These are phyloP conservation scores for Scheffersomyces cryptocercus DNA, from an alignment of 1,139 yeast species.

Conservation along the genomic window DNA sequence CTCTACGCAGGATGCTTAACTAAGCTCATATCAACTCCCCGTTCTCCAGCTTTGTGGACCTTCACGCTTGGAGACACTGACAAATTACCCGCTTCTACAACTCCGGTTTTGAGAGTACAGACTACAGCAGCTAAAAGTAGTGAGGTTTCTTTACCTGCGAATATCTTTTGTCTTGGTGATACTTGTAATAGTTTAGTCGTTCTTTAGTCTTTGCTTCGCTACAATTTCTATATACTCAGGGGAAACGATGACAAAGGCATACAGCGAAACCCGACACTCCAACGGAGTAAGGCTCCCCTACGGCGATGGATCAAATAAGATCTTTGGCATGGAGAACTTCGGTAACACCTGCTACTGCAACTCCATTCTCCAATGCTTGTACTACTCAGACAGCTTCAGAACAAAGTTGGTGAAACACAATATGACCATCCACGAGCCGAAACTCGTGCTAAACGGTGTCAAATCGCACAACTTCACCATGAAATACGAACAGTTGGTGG, in stretches of 20 bases:
- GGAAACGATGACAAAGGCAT: background rate
- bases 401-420: constrained; percentile 46
- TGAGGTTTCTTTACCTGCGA: too few species aligned
- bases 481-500: constrained; percentile 44
- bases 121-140: too few species aligned
- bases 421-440: constrained; percentile 36
- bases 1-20: too few species aligned
- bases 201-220: too few species aligned
- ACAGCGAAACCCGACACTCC: background rate
- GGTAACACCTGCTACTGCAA: constrained; percentile 96
- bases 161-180: too few species aligned
- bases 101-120: too few species aligned
- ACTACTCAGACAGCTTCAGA: constrained; percentile 71
- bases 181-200: too few species aligned
- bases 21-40: too few species aligned
- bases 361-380: constrained; percentile 86
- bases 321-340: constrained; percentile 93
- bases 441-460: constrained; percentile 41
- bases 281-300: constrained; percentile 25
- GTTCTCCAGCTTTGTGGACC: too few species aligned
- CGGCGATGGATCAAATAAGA: constrained; percentile 70
- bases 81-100: too few species aligned
- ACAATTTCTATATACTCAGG: too few species aligned
- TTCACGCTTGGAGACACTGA: too few species aligned
- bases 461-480: constrained; percentile 48